Evolutionary conservation across 2,329 filamentous ascomycete genomes (phyloP), one percentile per base, ranked within the genome.

Genomic region (Cordyceps fumosorosea): DNA sequence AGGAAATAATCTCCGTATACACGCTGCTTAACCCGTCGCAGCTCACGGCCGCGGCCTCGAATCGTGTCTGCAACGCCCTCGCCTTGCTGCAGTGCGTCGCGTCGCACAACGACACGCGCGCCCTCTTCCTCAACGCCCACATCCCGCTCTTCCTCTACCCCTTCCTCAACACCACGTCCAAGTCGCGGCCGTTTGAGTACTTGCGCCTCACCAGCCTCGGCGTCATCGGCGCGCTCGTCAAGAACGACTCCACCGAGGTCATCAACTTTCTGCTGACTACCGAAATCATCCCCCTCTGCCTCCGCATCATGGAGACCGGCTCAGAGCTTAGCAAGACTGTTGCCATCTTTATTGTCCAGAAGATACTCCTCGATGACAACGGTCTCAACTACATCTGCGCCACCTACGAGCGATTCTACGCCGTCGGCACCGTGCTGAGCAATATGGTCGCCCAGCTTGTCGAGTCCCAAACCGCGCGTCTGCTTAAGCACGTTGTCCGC

Each of bases 381-480:
- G 95, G 95, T 4, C 83, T 99, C 65, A 95, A 95, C 71, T 99
- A 99, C 76, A 99, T 99, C 63, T 99, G 95, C 77, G 93, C 96
- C 66, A 99, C 95, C 0, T 99, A 99, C 70, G 95, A 99, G 80
- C 86, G 95, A 22, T 99, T 99, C 77, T 99, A 98, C 69, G 95
- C 95, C 8, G 95, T 99, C 5, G 95, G 95, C 6, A 99, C 95
- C 1, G 95, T 99, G 6, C 80, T 99, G 45, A 96, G 91, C 79
- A 99, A 98, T 73, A 99, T 99, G 95, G 95, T 99, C 62, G 92
- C 89, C 59, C 93, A 98, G 77, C 84, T 99, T 44, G 95, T 98
- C 45, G 95, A 99, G 76, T 93, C 96, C 72, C 95, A 99, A 77
- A 99, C 95, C 1, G 95, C 96, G 34, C 85, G 95, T 58, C 82